These are phyloP conservation scores for Podospora pseudopauciseta DNA, from an alignment of 495 filamentous ascomycete species.

Conservation along the genomic window DNA sequence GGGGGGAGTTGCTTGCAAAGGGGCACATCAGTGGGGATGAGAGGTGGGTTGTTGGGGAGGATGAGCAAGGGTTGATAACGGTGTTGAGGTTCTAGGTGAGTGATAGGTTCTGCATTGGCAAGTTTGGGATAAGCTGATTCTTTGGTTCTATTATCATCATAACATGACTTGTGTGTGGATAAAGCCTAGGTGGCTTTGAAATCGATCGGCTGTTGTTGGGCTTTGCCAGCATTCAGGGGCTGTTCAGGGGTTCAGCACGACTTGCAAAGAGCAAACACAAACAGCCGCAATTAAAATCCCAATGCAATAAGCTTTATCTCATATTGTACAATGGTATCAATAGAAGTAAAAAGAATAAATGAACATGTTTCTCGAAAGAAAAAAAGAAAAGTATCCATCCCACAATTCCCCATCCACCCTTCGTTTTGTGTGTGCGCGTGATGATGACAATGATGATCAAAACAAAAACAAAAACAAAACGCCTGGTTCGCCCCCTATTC, in stretches of 20 bases:
- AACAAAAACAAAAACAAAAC: background rate
- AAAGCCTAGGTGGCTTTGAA: too few relatives aligned
- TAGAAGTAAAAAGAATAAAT: background rate
- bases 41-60: constrained; percentile 60
- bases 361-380: background rate
- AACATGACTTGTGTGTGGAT: too few relatives aligned
- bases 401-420: background rate
- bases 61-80: constrained; percentile 48
- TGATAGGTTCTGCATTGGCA: background rate
- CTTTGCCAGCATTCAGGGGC: background rate
- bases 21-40: constrained; percentile 62
- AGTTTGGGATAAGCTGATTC: too few relatives aligned
- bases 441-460: background rate
- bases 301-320: background rate
- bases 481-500: background rate
- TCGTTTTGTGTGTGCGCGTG: background rate
- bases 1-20: constrained; percentile 49
- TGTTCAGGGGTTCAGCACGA: background rate
- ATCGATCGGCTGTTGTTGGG: background rate
- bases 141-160: too few relatives aligned
- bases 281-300: background rate
- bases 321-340: background rate
- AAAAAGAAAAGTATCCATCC: background rate
- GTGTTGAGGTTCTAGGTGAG: constrained; percentile 49
- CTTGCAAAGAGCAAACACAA: too few relatives aligned